phyloP scores from a whole-genome alignment of 768 basidiomycete species.

The Strobilomyces echinocephalus region DNA sequence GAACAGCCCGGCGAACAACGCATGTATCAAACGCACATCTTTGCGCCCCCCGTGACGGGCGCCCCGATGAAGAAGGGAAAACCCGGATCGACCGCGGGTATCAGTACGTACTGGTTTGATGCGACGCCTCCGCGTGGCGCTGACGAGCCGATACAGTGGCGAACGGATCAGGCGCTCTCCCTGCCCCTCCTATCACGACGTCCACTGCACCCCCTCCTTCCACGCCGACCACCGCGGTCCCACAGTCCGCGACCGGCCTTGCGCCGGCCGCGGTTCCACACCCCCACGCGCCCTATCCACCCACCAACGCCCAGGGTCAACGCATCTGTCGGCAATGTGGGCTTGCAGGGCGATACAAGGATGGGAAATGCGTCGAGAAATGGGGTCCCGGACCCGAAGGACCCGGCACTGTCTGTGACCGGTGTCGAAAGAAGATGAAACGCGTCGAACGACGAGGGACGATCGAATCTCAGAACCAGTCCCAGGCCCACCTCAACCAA shows the following conservation, averaged over 20 bases:
- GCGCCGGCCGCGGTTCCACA: slow-evolving; percentile 1
- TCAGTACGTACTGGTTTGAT: slow-evolving; percentile 19
- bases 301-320: slow-evolving; percentile 57
- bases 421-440: slow-evolving; percentile 87
- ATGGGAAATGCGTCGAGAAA: slow-evolving; percentile 82
- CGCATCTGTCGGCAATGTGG: slow-evolving; percentile 77
- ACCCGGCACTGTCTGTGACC: slow-evolving; percentile 79
- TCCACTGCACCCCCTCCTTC: slow-evolving; percentile 10
- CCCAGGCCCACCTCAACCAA: slow-evolving; percentile 15
- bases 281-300: slow-evolving; percentile 21
- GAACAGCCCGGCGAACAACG: slow-evolving; percentile 35
- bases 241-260: slow-evolving; percentile 6
- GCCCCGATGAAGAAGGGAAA: slow-evolving; percentile 68
- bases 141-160: slow-evolving; percentile 9
- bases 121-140: slow-evolving; percentile 7
- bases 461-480: slow-evolving; percentile 39
- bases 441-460: slow-evolving; percentile 73
- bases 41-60: slow-evolving; percentile 69
- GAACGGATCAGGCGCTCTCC: slow-evolving; percentile 18
- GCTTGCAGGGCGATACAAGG: slow-evolving; percentile 70
- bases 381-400: slow-evolving; percentile 85
- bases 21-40: slow-evolving; percentile 62
- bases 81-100: slow-evolving; percentile 23
- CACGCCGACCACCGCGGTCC: slow-evolving; percentile 11
- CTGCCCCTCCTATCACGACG: slow-evolving; percentile 15